Conservation (phyloP, 495 filamentous ascomycete species). For the Penicillium dipodomyicola region DNA sequence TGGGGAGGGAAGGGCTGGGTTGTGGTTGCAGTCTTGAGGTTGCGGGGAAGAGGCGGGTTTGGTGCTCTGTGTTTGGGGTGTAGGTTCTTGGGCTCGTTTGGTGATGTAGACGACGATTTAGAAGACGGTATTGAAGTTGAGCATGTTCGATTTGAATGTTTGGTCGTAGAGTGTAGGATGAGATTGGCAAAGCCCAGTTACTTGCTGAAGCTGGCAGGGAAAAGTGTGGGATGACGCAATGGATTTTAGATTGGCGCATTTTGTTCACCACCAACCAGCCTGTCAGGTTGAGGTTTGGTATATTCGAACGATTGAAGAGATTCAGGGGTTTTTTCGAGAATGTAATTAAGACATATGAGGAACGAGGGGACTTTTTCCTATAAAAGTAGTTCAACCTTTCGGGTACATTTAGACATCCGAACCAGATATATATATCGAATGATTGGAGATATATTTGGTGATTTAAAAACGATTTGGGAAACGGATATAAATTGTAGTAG, state of each 20-base stretch:
- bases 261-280: slow-evolving; percentile 5
- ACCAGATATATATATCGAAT: background rate
- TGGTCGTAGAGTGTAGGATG: background rate
- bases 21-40: slow-evolving; percentile 1
- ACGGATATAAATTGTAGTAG: background rate
- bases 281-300: no score
- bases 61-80: background rate
- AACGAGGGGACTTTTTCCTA: background rate
- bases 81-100: background rate
- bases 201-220: slow-evolving; percentile 19
- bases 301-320: background rate
- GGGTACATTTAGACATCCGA: background rate
- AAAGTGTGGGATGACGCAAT: slow-evolving; percentile 46
- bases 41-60: slow-evolving; percentile 16
- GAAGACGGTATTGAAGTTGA: background rate
- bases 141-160: background rate
- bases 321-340: background rate
- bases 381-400: background rate
- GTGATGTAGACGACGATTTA: background rate
- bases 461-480: background rate
- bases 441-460: background rate
- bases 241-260: slow-evolving; percentile 21
- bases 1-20: slow-evolving; percentile 4
- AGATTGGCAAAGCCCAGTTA: background rate
- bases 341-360: background rate